Percentiles rank a stretch among this genome's conserved stretches.
phyloP scores from a whole-genome alignment of 139 green algal species.

The Picochlorum sp. region DNA sequence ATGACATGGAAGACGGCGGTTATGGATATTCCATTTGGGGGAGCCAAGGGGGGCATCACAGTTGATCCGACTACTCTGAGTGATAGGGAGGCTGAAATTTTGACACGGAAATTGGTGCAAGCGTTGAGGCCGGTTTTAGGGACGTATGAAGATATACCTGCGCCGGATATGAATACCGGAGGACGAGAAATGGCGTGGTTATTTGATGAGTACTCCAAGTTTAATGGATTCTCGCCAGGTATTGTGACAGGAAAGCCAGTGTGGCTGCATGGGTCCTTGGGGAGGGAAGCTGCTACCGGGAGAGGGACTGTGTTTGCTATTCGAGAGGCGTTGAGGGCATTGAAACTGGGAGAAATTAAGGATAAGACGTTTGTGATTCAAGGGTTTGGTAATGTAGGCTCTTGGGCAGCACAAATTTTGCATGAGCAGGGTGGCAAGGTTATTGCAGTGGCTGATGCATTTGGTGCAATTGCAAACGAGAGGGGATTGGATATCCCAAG shows the following conservation, averaged over 20 bases:
- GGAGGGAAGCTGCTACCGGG: conserved; percentile 77
- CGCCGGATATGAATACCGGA: conserved; percentile 83
- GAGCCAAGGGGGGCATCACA: conserved; percentile 75
- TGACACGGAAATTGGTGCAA: conserved; percentile 87
- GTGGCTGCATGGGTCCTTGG: conserved; percentile 74
- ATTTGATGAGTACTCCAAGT: conserved; percentile 91
- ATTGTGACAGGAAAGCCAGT: conserved; percentile 84
- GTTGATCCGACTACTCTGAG: conserved; percentile 57
- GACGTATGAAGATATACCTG: conserved; percentile 76
- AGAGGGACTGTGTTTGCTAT: conserved; percentile 70
- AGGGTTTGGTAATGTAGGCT: conserved; percentile 87
- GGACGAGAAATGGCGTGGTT: conserved; percentile 61
- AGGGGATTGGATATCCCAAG: conserved; percentile 62
- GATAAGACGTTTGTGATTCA: conserved; percentile 77
- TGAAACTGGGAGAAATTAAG: conserved; percentile 31
- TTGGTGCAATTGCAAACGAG: conserved; percentile 56
- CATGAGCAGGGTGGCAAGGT: conserved; percentile 65
- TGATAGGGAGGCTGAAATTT: conserved; percentile 74
- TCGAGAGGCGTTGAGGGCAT: conserved; percentile 45
- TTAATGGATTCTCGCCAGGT: conserved; percentile 69
- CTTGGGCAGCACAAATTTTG: conserved; percentile 56
- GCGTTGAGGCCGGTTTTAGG: conserved; percentile 77
- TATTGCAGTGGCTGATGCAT: conserved; percentile 70
- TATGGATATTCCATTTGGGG: conserved; percentile 92
- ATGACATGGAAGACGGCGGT: conserved; percentile 97